Evolutionary conservation across 306 rosid species (phyloP).

Genomic region (Hippophae rhamnoides): DNA sequence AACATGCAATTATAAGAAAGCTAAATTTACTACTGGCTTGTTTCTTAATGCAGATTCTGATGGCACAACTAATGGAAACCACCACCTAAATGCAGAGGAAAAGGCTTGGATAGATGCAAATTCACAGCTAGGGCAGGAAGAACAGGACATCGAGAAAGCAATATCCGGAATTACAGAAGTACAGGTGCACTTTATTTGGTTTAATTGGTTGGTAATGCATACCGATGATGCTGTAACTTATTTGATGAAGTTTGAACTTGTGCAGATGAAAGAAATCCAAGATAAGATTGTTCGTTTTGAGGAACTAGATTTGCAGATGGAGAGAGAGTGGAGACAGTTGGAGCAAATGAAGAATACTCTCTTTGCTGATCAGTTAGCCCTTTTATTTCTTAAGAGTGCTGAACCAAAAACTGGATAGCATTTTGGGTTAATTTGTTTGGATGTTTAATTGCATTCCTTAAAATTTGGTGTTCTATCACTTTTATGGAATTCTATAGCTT

Average conservation of each 20-base stretch:
- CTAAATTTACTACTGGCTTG: slow-evolving; percentile 12
- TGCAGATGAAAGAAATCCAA: slow-evolving; percentile 65
- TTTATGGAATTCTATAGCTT: no score
- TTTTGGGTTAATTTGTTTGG: neutral
- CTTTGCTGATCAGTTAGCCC: slow-evolving; percentile 66
- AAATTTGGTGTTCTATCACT: no score
- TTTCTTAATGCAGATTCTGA: slow-evolving; percentile 41
- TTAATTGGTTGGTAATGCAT: neutral
- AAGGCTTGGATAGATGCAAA: slow-evolving; percentile 42
- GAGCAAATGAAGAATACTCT: slow-evolving; percentile 63
- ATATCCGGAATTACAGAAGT: slow-evolving; percentile 47
- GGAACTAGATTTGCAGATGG: slow-evolving; percentile 59
- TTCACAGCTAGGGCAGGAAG: slow-evolving; percentile 52
- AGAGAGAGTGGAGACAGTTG: slow-evolving; percentile 61
- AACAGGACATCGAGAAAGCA: slow-evolving; percentile 53
- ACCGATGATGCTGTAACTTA: neutral
- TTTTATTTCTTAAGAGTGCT: slow-evolving; percentile 32
- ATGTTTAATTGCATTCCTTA: no score
- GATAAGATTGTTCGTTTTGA: slow-evolving; percentile 52
- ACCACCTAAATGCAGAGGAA: slow-evolving; percentile 19
- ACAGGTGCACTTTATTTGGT: slow-evolving; percentile 34
- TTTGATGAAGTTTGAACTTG: slow-evolving; percentile 22
- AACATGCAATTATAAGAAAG: slow-evolving; percentile 4
- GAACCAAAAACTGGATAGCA: slow-evolving; percentile 26
- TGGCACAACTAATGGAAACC: slow-evolving; percentile 30